These are phyloP conservation scores for Thelonectria rubi DNA, from an alignment of 2,329 filamentous ascomycete species.

Conservation along the genomic window DNA sequence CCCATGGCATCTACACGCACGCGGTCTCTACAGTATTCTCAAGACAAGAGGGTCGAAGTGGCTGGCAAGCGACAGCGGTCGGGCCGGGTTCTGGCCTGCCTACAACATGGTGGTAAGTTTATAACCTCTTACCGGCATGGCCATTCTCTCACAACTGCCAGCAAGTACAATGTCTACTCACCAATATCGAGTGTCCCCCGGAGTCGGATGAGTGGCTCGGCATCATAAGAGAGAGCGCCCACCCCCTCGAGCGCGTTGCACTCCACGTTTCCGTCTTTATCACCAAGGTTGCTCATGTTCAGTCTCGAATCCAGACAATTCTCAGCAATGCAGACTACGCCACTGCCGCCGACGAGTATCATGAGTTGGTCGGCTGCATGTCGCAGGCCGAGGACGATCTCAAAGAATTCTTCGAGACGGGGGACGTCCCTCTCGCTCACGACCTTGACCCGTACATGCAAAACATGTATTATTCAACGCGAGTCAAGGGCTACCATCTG, in stretches of 20 bases:
- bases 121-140: neutral
- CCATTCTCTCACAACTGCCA: slow-evolving; percentile 34
- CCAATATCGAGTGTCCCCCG: slow-evolving; percentile 46
- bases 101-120: slow-evolving; percentile 51
- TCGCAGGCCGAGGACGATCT: slow-evolving; percentile 40
- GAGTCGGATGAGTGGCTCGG: slow-evolving; percentile 50
- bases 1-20: slow-evolving; percentile 51
- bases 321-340: slow-evolving; percentile 41
- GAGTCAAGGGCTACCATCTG: slow-evolving; percentile 49
- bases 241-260: slow-evolving; percentile 40
- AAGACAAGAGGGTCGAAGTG: slow-evolving; percentile 45
- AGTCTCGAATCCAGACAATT: slow-evolving; percentile 41
- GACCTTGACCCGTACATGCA: slow-evolving; percentile 45
- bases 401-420: slow-evolving; percentile 25
- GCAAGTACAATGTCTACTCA: slow-evolving; percentile 51
- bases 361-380: slow-evolving; percentile 38
- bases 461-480: slow-evolving; percentile 45
- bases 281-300: slow-evolving; percentile 40
- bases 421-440: slow-evolving; percentile 14
- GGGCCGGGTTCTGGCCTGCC: slow-evolving; percentile 50
- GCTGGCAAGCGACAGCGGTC: slow-evolving; percentile 38
- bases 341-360: slow-evolving; percentile 43
- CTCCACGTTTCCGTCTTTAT: slow-evolving; percentile 44
- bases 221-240: slow-evolving; percentile 40
- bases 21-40: slow-evolving; percentile 50